Conservation (phyloP, 805 yeast genomes). For the Nakazawaea molendinolei region DNA sequence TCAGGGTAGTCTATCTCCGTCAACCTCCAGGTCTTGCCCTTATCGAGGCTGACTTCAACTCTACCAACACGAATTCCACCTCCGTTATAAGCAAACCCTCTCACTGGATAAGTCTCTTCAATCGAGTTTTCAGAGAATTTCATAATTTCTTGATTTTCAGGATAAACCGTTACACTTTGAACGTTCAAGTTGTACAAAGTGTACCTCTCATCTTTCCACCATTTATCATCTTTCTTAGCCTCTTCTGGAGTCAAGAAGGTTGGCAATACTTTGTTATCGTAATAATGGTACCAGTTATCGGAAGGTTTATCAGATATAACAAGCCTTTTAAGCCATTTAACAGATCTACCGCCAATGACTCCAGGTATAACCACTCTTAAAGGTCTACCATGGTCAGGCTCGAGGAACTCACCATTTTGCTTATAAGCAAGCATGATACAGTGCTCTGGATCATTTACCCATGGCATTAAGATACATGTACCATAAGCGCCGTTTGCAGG, state of each 20-base stretch:
- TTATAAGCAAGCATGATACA: slow-evolving; percentile 27
- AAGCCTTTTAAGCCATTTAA: slow-evolving; percentile 27
- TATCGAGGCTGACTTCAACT: slow-evolving; percentile 26
- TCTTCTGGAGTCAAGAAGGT: slow-evolving; percentile 29
- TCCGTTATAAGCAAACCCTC: slow-evolving; percentile 30
- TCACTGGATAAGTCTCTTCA: slow-evolving; percentile 18
- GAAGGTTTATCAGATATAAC: slow-evolving; percentile 26
- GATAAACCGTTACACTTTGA: slow-evolving; percentile 27
- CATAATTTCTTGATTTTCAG: slow-evolving; percentile 22
- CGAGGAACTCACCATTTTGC: slow-evolving; percentile 27
- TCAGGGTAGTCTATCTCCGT: slow-evolving; percentile 27
- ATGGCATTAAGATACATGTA: slow-evolving; percentile 24
- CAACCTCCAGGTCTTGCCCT: slow-evolving; percentile 25
- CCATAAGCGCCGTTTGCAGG: slow-evolving; percentile 28
- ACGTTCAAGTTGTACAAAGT: slow-evolving; percentile 27
- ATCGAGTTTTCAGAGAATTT: slow-evolving; percentile 7
- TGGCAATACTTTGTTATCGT: slow-evolving; percentile 29
- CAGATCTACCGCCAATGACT: slow-evolving; percentile 33
- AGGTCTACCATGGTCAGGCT: slow-evolving; percentile 31
- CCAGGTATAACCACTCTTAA: slow-evolving; percentile 29
- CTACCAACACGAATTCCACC: slow-evolving; percentile 28
- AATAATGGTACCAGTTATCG: slow-evolving; percentile 29
- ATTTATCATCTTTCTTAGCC: slow-evolving; percentile 22
- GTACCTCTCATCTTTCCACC: slow-evolving; percentile 34
- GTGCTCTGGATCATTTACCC: slow-evolving; percentile 28